phyloP scores from a whole-genome alignment of 805 yeast genomes.

The Kluyveromyces starmeri region DNA sequence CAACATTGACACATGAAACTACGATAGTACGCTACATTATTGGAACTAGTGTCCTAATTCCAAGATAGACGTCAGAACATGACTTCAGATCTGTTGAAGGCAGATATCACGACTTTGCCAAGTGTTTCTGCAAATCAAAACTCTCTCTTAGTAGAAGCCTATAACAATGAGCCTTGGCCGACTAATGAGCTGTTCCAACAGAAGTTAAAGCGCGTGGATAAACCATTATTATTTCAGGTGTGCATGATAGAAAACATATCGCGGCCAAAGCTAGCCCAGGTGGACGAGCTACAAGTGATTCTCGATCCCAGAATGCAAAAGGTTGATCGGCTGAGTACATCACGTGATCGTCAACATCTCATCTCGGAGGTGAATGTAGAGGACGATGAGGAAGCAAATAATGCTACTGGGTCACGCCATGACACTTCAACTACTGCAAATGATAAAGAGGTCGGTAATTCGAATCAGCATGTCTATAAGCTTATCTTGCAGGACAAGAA shows the following conservation, averaged over 20 bases:
- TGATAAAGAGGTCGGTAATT: constrained; percentile 1
- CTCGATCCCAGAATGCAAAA: constrained; percentile 52
- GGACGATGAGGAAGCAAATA: constrained; percentile 21
- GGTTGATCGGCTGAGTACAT: constrained; percentile 41
- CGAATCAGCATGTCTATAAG: constrained; percentile 33
- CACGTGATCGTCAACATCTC: constrained; percentile 24
- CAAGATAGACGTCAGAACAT: no score
- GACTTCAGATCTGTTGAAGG: constrained; percentile 2
- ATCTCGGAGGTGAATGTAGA: constrained; percentile 45
- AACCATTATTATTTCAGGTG: constrained; percentile 42
- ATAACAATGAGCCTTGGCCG: constrained; percentile 8
- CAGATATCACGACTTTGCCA: constrained; percentile 1
- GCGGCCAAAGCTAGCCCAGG: constrained; percentile 39
- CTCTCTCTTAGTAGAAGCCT: constrained; percentile 7
- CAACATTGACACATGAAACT: no score
- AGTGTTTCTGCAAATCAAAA: not conserved
- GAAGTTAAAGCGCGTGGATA: constrained; percentile 11
- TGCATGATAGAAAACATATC: constrained; percentile 47
- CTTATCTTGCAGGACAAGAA: constrained; percentile 46
- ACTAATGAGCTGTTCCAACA: constrained; percentile 11
- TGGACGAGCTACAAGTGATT: constrained; percentile 45
- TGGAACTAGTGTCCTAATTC: no score
- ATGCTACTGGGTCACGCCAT: constrained; percentile 1
- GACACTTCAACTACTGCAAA: constrained; percentile 1
- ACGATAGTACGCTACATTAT: no score